Percentiles rank a stretch among this genome's conserved stretches.
These are phyloP conservation scores for Kwoniella shandongensis DNA, from an alignment of 768 basidiomycete species.

Conservation along the genomic window DNA sequence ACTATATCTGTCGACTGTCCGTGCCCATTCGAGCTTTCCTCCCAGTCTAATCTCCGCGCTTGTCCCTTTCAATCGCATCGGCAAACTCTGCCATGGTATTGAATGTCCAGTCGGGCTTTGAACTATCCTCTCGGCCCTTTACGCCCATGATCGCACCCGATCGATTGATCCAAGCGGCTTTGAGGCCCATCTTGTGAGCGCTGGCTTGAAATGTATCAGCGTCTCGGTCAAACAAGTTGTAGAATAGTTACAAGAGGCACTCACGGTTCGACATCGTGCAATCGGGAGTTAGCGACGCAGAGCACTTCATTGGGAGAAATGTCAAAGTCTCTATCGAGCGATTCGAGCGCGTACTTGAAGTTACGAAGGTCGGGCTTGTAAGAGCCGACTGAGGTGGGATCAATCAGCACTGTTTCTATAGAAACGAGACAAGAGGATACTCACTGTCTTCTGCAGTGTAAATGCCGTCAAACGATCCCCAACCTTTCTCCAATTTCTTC, in stretches of 20 bases:
- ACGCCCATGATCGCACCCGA: slow-evolving; percentile 19
- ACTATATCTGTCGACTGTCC: too few relatives aligned
- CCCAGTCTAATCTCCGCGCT: background rate
- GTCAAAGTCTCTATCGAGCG: slow-evolving; percentile 19
- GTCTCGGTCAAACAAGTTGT: too few relatives aligned
- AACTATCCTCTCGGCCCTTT: slow-evolving; percentile 9
- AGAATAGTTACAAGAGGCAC: background rate
- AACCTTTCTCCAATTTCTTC: slow-evolving; percentile 25
- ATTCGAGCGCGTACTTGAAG: slow-evolving; percentile 30
- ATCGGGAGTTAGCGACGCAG: slow-evolving; percentile 25
- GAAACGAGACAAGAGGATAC: background rate
- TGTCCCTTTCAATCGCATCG: slow-evolving; percentile 18
- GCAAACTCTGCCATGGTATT: slow-evolving; percentile 27
- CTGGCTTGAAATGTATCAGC: slow-evolving; percentile 2
- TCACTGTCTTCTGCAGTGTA: slow-evolving; percentile 35
- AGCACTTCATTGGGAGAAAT: slow-evolving; percentile 24
- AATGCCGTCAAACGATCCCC: slow-evolving; percentile 24
- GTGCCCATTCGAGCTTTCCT: too few relatives aligned
- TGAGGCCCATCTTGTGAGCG: slow-evolving; percentile 26
- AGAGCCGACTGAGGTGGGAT: slow-evolving; percentile 20
- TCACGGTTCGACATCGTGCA: slow-evolving; percentile 31
- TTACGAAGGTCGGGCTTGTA: slow-evolving; percentile 38
- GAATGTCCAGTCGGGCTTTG: slow-evolving; percentile 21
- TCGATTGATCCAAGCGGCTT: slow-evolving; percentile 32
- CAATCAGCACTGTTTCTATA: slow-evolving; percentile 1